Evolutionary conservation across 805 yeast species (phyloP), one percentile per base, ranked within the genome.

Genomic region (Candida krabiensis): DNA sequence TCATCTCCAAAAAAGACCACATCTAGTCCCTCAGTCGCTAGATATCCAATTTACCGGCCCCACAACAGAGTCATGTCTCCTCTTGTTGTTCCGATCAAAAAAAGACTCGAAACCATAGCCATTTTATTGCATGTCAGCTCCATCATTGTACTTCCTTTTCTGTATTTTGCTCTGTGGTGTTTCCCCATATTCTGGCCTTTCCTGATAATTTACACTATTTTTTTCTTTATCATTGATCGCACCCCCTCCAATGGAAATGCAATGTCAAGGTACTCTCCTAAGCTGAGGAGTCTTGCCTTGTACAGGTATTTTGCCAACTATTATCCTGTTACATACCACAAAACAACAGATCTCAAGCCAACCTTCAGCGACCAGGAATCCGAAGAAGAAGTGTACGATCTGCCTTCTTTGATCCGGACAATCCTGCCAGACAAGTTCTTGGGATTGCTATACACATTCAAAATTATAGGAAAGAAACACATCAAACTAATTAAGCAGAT

Each of bases 211-310:
- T 93, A 91, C 58, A 57, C 81, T 15, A 65, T 73, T 6, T 63
- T 77, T 22, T 85, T 83, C 53, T 75, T 78, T 50, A 27, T 66
- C 13, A 43, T 68, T 12, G 88, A 83, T 60, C 77, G 77, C 44
- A 74, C 96, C 1, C 86, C 89, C 0, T 75, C 80, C 9, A 81
- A 83, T 49, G 98, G 98, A 1, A 70, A 74, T 13, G 83, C 79
- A 0, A 71, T 75, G 2, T 62, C 72, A 36, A 63, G 95, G 26
- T 68, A 72, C 29, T 79, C 85, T 3, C 58, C 63, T 2, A 69
- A 74, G 67, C 67, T 86, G 56, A 73, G 87, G 45, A 70, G 74
- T 21, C 53, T 77, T 24, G 52, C 64, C 6, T 47, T 86, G 14
- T 91, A 93, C 88, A 76, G 70, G 43, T 74, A 79, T 61, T 89